These are phyloP conservation scores for bread wheat (Triticum aestivum) DNA, from an alignment of 176 grass and related monocot species.

Conservation along the genomic window IWGSC_CS_RefSeq_v2.1 NC_057797.1:702209606-702210105, in stretches of 20 bases:
- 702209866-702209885: background rate
- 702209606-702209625: background rate
- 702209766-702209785: background rate
- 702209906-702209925: background rate
- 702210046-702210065: background rate
- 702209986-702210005: background rate
- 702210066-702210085: no score
- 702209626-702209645: background rate
- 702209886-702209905: no score
- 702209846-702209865: background rate
- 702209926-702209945: background rate
- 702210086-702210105: no score
- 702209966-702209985: background rate
- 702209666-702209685: background rate
- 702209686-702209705: background rate
- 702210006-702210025: background rate
- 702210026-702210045: background rate
- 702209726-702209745: background rate
- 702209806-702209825: background rate
- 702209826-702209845: background rate
- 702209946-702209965: background rate
- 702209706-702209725: background rate
- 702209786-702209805: background rate
- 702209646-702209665: background rate
- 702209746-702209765: background rate